These are phyloP conservation scores for Tolypocladium sp. DNA, from an alignment of 2,329 filamentous ascomycete genomes.

Conservation along the genomic window DNA sequence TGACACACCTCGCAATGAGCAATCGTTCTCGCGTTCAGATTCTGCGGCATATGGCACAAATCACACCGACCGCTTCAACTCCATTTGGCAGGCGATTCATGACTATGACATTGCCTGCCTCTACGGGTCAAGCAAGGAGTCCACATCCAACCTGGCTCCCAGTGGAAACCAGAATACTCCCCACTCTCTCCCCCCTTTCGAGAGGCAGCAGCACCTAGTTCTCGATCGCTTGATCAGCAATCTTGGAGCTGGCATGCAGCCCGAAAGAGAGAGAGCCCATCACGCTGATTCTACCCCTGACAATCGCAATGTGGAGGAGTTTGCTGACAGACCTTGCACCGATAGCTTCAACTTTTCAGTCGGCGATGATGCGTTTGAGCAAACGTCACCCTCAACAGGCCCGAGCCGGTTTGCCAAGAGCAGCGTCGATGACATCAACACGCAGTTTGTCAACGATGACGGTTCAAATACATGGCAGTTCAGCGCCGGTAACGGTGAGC, in stretches of 20 bases:
- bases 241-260: slow-evolving; percentile 7
- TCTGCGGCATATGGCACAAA: slow-evolving; percentile 6
- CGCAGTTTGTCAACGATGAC: slow-evolving; percentile 46
- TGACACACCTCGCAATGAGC: slow-evolving; percentile 18
- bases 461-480: slow-evolving; percentile 38
- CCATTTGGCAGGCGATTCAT: neutral
- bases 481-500: slow-evolving; percentile 35
- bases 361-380: slow-evolving; percentile 30
- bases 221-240: slow-evolving; percentile 27
- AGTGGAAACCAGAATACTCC: slow-evolving; percentile 19
- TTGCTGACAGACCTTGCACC: slow-evolving; percentile 23
- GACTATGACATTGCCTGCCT: neutral
- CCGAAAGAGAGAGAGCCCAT: slow-evolving; percentile 6
- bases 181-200: slow-evolving; percentile 24
- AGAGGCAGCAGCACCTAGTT: slow-evolving; percentile 28
- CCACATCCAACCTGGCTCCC: slow-evolving; percentile 11
- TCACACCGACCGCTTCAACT: neutral
- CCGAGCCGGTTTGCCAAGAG: slow-evolving; percentile 34
- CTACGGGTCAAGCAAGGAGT: slow-evolving; percentile 3
- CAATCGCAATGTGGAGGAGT: neutral
- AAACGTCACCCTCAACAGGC: slow-evolving; percentile 18
- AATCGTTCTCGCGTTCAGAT: slow-evolving; percentile 5
- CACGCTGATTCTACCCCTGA: neutral
- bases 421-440: slow-evolving; percentile 54
- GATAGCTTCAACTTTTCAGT: slow-evolving; percentile 43